A percentile compares a stretch with the other conserved stretches of the same genome.
phyloP scores from a whole-genome alignment of 208 protist species.

The Leishmania turanica region DNA sequence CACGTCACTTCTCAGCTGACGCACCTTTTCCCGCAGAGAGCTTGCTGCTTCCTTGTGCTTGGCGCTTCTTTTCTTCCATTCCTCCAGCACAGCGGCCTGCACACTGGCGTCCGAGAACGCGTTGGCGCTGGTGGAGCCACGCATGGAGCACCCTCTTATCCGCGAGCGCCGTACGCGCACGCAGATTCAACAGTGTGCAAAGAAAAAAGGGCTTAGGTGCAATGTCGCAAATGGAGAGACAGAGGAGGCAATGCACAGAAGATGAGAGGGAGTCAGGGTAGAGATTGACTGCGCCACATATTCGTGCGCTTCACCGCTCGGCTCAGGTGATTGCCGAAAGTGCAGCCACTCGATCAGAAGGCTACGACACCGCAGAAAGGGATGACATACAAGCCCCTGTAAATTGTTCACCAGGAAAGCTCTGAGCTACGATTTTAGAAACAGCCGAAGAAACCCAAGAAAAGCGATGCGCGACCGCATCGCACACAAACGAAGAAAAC shows the following conservation, averaged over 20 bases:
- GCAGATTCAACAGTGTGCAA: not conserved
- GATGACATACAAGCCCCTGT: not conserved
- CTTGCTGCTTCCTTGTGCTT: conserved; percentile 27
- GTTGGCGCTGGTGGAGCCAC: conserved; percentile 1
- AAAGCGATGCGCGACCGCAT: not conserved
- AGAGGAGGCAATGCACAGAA: not conserved
- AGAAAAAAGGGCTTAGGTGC: too few species aligned
- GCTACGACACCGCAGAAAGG: not conserved
- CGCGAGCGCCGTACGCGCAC: not conserved
- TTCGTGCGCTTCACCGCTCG: not conserved
- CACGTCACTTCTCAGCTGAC: conserved; percentile 38
- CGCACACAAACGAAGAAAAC: not conserved
- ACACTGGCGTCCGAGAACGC: conserved; percentile 34
- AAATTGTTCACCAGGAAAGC: not conserved
- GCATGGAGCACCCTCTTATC: not conserved
- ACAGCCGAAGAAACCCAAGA: not conserved
- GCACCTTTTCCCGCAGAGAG: conserved; percentile 37
- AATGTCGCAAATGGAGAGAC: not conserved
- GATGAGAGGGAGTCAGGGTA: not conserved
- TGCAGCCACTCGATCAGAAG: too few species aligned
- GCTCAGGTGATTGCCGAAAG: not conserved
- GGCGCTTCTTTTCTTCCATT: conserved; percentile 41
- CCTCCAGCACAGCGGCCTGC: conserved; percentile 45
- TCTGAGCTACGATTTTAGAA: not conserved
- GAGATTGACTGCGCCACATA: not conserved